phyloP scores from a whole-genome alignment of 805 yeast genomes.

The Pichia sporocuriosa region DNA sequence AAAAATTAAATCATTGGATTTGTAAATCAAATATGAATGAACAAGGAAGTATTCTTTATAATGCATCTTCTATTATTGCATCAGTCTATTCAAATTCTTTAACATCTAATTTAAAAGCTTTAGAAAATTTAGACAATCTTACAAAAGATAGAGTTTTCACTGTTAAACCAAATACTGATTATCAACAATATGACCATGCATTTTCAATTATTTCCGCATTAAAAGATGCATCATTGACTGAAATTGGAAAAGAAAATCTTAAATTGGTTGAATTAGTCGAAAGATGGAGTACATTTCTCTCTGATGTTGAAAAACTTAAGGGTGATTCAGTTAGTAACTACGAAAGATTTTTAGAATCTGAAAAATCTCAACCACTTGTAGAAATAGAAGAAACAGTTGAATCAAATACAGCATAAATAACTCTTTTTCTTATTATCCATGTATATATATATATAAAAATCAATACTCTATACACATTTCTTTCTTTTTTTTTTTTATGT shows the following conservation, averaged over 20 bases:
- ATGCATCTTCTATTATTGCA: slow-evolving; percentile 6
- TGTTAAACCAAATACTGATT: slow-evolving; percentile 5
- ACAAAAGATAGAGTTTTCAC: slow-evolving; percentile 3
- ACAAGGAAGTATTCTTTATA: slow-evolving; percentile 6
- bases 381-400: not conserved
- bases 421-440: no score
- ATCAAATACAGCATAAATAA: not conserved
- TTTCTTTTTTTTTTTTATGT: no score
- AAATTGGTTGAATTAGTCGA: slow-evolving; percentile 3
- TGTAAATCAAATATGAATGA: slow-evolving; percentile 9
- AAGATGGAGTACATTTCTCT: slow-evolving; percentile 7
- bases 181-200: slow-evolving; percentile 12
- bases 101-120: not conserved
- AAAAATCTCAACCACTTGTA: not conserved
- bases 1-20: slow-evolving; percentile 14
- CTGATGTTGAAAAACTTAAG: slow-evolving; percentile 7
- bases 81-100: slow-evolving; percentile 2
- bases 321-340: slow-evolving; percentile 3
- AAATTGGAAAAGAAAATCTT: not conserved
- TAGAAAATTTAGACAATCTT: slow-evolving; percentile 6
- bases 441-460: no score
- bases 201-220: slow-evolving; percentile 11
- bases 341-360: not conserved
- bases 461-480: no score
- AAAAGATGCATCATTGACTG: slow-evolving; percentile 9